Percentiles rank a stretch among this genome's conserved stretches.
Evolutionary conservation across 768 basidiomycete species (phyloP).

Genomic region (Chalciporus piperatus): DNA sequence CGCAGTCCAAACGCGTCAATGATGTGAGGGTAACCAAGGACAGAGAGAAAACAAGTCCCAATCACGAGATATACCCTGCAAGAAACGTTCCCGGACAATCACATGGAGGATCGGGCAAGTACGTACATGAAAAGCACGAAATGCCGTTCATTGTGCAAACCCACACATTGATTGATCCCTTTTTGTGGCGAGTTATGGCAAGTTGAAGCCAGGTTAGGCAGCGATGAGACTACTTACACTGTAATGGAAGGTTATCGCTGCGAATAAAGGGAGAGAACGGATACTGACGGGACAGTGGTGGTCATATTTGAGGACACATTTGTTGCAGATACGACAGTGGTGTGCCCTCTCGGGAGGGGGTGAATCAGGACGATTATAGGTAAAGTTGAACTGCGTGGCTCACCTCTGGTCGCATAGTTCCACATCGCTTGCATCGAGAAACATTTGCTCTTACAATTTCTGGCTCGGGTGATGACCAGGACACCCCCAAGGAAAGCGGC

Average conservation of each 20-base stretch:
- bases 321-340: slow-evolving; percentile 89
- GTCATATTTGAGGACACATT: slow-evolving; percentile 86
- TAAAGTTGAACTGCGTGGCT: slow-evolving; percentile 19
- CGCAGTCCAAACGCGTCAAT: slow-evolving; percentile 57
- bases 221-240: slow-evolving; percentile 37
- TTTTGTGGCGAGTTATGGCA: not conserved
- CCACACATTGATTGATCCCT: slow-evolving; percentile 99
- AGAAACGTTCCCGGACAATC: not conserved
- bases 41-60: slow-evolving; percentile 56
- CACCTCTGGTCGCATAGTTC: slow-evolving; percentile 74
- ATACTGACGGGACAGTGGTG: slow-evolving; percentile 85
- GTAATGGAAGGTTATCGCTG: not conserved
- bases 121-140: slow-evolving; percentile 92
- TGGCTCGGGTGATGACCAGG: slow-evolving; percentile 45
- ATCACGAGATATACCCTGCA: slow-evolving; percentile 78
- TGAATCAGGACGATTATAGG: slow-evolving; percentile 12
- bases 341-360: slow-evolving; percentile 68
- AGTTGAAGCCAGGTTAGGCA: not conserved
- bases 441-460: slow-evolving; percentile 52
- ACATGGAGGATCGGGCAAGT: not conserved
- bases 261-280: slow-evolving; percentile 2
- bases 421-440: slow-evolving; percentile 69
- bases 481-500: slow-evolving; percentile 38
- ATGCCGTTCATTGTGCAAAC: slow-evolving; percentile 91
- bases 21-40: slow-evolving; percentile 62